Conservation (phyloP, 495 filamentous ascomycete genomes). For the Aspergillus cristatus region DNA sequence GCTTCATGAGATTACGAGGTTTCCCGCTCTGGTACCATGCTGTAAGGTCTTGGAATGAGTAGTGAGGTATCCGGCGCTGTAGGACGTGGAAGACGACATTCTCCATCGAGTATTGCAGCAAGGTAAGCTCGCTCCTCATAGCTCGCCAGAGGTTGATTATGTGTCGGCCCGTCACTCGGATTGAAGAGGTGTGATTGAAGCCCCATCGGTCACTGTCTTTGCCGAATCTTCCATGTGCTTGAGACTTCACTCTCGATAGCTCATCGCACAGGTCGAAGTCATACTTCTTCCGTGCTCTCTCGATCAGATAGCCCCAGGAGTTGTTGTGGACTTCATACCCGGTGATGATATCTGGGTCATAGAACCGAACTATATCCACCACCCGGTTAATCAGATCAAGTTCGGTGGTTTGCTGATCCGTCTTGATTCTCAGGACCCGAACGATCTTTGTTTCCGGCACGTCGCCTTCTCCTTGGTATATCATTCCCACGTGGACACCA, state of each 20-base stretch:
- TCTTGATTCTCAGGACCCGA: constrained; percentile 42
- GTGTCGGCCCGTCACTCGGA: constrained; percentile 83
- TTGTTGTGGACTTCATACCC: constrained; percentile 91
- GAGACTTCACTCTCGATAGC: constrained; percentile 75
- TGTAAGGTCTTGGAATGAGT: constrained; percentile 67
- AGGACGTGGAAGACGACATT: constrained; percentile 92
- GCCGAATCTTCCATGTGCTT: constrained; percentile 72
- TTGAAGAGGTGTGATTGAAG: constrained; percentile 79
- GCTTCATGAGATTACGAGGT: constrained; percentile 59
- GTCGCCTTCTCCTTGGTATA: constrained; percentile 30
- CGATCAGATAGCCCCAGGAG: constrained; percentile 94
- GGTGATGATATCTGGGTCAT: constrained; percentile 89
- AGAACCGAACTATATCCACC: constrained; percentile 72
- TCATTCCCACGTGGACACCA: constrained; percentile 49
- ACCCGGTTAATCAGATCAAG: constrained; percentile 73
- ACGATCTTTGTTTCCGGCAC: constrained; percentile 43
- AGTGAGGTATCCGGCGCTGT: constrained; percentile 87
- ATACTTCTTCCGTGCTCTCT: constrained; percentile 76
- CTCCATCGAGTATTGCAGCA: constrained; percentile 93
- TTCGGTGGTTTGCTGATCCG: constrained; percentile 69
- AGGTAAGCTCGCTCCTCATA: constrained; percentile 81
- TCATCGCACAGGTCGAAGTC: constrained; percentile 87
- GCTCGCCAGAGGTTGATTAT: constrained; percentile 97
- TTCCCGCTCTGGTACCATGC: constrained; percentile 65
- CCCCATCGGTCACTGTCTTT: constrained; percentile 87